A percentile compares a stretch with the other conserved stretches of the same genome.
Conservation (phyloP, 169 alveolate genomes). For the Plasmodium yoelii region DNA sequence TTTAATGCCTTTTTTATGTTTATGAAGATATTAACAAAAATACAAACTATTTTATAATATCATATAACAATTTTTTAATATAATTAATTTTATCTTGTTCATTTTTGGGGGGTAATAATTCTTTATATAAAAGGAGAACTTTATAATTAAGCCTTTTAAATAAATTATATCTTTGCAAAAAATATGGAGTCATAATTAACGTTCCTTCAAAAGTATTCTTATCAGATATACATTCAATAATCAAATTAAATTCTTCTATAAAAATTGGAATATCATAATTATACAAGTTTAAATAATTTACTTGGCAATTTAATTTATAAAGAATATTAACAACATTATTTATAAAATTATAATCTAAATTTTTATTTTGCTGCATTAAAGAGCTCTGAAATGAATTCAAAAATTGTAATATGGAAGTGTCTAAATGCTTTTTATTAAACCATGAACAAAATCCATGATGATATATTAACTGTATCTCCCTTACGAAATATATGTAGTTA, state of each 20-base stretch:
- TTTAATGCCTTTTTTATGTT: no score
- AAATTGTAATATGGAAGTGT: slow-evolving; percentile 23
- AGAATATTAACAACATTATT: slow-evolving; percentile 35
- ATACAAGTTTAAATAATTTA: slow-evolving; percentile 22
- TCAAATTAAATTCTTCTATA: slow-evolving; percentile 47
- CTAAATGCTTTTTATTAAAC: slow-evolving; percentile 35
- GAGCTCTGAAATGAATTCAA: slow-evolving; percentile 34
- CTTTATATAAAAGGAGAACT: slow-evolving; percentile 49
- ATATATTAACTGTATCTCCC: slow-evolving; percentile 40
- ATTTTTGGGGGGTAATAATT: slow-evolving; percentile 40
- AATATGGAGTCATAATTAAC: slow-evolving; percentile 40
- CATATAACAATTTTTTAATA: slow-evolving; percentile 48
- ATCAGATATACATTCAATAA: slow-evolving; percentile 61
- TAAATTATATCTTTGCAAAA: slow-evolving; percentile 64
- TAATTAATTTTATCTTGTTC: slow-evolving; percentile 34
- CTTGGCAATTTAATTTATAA: slow-evolving; percentile 35
- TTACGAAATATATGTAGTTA: slow-evolving; percentile 28
- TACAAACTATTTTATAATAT: slow-evolving; percentile 30
- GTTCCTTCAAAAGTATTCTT: slow-evolving; percentile 51
- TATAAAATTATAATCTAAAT: slow-evolving; percentile 47
- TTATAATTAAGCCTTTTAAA: slow-evolving; percentile 49
- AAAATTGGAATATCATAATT: slow-evolving; percentile 60
- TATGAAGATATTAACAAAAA: not conserved
- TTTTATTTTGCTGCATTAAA: slow-evolving; percentile 7
- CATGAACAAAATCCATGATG: slow-evolving; percentile 48